Percentiles rank a stretch among this genome's conserved stretches.
Evolutionary conservation across 23 red algal species (phyloP).

Genomic region (Cyanidiococcus yangmingshanensis): DNA sequence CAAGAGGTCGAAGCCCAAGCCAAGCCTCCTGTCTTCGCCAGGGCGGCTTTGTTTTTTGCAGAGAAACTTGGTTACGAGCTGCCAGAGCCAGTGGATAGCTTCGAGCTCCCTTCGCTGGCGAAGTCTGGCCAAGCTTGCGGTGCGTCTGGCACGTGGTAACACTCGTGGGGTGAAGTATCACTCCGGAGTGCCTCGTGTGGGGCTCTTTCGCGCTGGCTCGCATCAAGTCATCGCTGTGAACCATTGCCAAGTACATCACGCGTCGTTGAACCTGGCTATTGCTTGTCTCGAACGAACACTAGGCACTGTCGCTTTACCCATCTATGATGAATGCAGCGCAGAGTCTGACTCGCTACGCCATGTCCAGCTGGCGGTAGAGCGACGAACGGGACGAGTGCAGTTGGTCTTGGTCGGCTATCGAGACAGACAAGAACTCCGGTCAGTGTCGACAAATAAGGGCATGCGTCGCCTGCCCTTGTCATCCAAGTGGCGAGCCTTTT

Average conservation of each 20-base stretch:
- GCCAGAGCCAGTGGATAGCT: not conserved
- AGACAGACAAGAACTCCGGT: not conserved
- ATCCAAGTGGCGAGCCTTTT: not conserved
- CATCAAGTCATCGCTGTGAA: conserved; percentile 23
- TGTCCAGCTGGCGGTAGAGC: conserved; percentile 17
- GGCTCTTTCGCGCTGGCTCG: conserved; percentile 18
- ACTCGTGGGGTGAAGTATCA: not conserved
- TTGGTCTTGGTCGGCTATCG: conserved; percentile 15
- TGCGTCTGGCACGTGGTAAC: not conserved
- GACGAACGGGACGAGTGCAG: conserved; percentile 21
- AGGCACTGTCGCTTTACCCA: not conserved
- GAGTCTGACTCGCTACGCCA: conserved; percentile 8
- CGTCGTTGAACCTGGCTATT: not conserved
- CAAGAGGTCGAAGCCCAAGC: not conserved
- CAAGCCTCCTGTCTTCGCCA: not conserved
- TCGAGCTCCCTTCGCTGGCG: conserved; percentile 17
- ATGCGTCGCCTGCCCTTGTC: not conserved
- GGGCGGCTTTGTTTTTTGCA: not conserved
- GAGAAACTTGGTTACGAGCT: not conserved
- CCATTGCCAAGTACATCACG: conserved; percentile 25
- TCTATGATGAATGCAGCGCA: conserved; percentile 12
- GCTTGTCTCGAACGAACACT: not conserved
- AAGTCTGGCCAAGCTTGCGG: conserved; percentile 18
- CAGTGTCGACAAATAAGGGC: not conserved
- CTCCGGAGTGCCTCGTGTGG: not conserved